Evolutionary conservation across 768 basidiomycete genomes (phyloP).

Genomic region (Lactifluus echinatus): DNA sequence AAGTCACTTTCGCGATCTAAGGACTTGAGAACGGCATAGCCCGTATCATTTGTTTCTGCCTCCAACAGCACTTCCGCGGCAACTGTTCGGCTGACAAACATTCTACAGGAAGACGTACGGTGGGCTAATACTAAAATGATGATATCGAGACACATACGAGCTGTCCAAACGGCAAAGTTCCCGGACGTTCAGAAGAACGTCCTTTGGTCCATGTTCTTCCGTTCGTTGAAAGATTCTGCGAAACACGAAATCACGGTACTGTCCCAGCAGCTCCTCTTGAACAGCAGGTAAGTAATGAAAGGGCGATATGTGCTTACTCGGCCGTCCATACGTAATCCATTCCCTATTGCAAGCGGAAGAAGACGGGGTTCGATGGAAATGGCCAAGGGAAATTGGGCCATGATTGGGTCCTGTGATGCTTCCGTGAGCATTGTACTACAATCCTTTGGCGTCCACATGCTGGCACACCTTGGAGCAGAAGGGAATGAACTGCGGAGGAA

Average conservation of each 20-base stretch:
- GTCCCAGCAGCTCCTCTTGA: not conserved
- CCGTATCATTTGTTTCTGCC: constrained; percentile 58
- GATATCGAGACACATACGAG: constrained; percentile 35
- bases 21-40: constrained; percentile 58
- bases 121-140: constrained; percentile 5
- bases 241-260: constrained; percentile 84
- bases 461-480: constrained; percentile 55
- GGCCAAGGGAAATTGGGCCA: constrained; percentile 67
- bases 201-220: constrained; percentile 46
- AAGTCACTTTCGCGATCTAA: constrained; percentile 58
- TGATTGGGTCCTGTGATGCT: constrained; percentile 56
- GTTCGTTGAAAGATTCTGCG: constrained; percentile 76
- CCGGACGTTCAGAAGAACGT: constrained; percentile 61
- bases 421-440: not conserved
- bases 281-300: not conserved
- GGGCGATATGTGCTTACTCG: constrained; percentile 38
- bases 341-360: constrained; percentile 59
- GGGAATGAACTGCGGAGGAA: constrained; percentile 55
- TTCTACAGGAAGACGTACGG: constrained; percentile 35
- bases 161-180: constrained; percentile 63
- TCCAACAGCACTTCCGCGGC: constrained; percentile 81
- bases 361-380: constrained; percentile 70
- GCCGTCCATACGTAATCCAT: constrained; percentile 72
- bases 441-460: not conserved
- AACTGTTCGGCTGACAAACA: constrained; percentile 79